These are phyloP conservation scores for Rhododendron ferrugineum DNA, from an alignment of 148 eudicot genomes.

Conservation along the genomic window DNA sequence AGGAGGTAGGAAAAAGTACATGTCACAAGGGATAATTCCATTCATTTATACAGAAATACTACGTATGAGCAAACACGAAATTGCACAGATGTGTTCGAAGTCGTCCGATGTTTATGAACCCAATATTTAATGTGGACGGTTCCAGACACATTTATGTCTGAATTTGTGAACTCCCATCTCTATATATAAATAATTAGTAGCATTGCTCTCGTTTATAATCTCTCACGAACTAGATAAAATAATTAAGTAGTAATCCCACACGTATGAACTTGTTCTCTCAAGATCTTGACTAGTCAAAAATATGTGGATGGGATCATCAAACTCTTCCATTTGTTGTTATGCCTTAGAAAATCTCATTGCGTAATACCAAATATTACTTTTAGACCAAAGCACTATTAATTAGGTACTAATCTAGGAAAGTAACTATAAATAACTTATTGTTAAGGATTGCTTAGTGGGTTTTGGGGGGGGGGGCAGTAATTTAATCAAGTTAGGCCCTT, in stretches of 20 bases:
- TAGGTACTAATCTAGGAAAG: not conserved
- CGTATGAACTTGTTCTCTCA: not conserved
- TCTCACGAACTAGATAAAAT: not conserved
- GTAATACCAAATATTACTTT: not conserved
- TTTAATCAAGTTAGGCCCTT: too few species aligned
- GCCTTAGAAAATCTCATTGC: not conserved
- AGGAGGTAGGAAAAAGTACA: not conserved
- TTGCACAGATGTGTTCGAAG: not conserved
- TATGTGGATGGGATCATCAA: not conserved
- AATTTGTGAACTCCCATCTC: not conserved
- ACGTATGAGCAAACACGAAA: not conserved
- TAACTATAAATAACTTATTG: not conserved
- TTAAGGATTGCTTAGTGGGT: not conserved
- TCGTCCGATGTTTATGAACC: accelerated
- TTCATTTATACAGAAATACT: not conserved
- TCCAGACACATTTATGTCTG: not conserved
- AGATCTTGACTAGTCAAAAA: not conserved
- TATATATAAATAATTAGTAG: not conserved
- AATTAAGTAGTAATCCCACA: not conserved
- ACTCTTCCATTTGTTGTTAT: not conserved
- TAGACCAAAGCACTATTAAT: not conserved
- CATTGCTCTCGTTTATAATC: not conserved
- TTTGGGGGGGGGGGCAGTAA: not conserved
- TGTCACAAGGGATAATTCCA: not conserved
- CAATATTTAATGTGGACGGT: not conserved